Base-by-base conservation (phyloP, 805 yeast species). In the Candida ascalaphidarum region DNA sequence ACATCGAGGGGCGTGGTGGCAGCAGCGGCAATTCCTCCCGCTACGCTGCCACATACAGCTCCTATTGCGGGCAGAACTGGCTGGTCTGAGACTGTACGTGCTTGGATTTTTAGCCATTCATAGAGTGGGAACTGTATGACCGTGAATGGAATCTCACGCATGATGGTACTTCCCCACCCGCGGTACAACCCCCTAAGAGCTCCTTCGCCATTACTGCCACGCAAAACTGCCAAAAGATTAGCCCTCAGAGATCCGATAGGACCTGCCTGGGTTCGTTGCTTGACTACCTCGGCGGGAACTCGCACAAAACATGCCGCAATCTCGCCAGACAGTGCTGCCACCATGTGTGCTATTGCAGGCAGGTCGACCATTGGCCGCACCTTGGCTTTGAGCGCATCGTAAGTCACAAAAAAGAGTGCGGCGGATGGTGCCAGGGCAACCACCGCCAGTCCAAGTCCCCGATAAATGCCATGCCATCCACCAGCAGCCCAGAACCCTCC, bases 141-240 rank as follows among this genome's bases (percentile, higher is more conserved):
- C 0, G 99, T 92, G 58, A 92, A 92, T 4, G 99, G 98, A 25
- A 92, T 89, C 46, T 92, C 99, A 35, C 99, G 68, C 76, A 88
- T 68, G 23, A 92, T 79, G 1, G 99, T 92, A 10, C 94, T 77
- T 14, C 74, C 65, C 86, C 94, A 92, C 6, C 99, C 99, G 40
- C 97, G 67, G 50, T 92, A 92, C 4, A 92, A 62, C 2, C 95
- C 95, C 21, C 69, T 58, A 14, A 81, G 40, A 0, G 76, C 60
- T 3, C 96, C 95, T 52, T 85, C 95, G 1, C 92, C 89, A 1
- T 77, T 63, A 35, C 68, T 58, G 49, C 30, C 69, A 61, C 41
- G 63, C 64, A 34, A 92, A 67, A 10, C 95, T 81, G 26, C 73
- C 73, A 52, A 65, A 64, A 7, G 96, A 84, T 0, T 95, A 75